A percentile compares a stretch with the other conserved stretches of the same genome.
Evolutionary conservation across 2,329 filamentous ascomycete species (phyloP).

Genomic region (Purpureocillium takamizusanense): DNA sequence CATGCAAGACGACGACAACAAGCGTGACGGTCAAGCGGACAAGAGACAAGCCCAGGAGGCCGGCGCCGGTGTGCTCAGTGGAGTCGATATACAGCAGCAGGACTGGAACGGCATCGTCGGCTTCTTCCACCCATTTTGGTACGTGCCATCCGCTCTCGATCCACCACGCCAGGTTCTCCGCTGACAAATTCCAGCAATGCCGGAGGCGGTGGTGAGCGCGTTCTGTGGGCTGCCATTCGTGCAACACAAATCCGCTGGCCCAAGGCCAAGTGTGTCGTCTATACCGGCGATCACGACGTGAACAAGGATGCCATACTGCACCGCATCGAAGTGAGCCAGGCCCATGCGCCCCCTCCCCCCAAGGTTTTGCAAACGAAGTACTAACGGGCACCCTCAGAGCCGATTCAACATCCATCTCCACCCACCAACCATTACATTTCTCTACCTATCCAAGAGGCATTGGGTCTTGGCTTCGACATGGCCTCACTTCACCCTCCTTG

Average conservation of each 20-base stretch:
- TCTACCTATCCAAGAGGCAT: slow-evolving; percentile 81
- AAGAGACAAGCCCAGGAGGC: slow-evolving; percentile 39
- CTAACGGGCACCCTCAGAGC: slow-evolving; percentile 36
- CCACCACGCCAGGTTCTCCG: not conserved
- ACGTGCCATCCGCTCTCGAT: slow-evolving; percentile 20
- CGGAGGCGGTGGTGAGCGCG: slow-evolving; percentile 88
- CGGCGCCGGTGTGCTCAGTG: slow-evolving; percentile 41
- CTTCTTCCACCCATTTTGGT: slow-evolving; percentile 98
- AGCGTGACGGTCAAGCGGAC: slow-evolving; percentile 29
- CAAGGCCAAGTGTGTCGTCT: slow-evolving; percentile 80
- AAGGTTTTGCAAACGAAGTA: not conserved
- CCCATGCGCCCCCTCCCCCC: not conserved
- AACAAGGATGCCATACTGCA: slow-evolving; percentile 71
- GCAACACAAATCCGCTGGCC: slow-evolving; percentile 87
- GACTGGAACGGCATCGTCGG: slow-evolving; percentile 81
- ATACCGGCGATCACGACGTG: slow-evolving; percentile 89
- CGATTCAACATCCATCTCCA: slow-evolving; percentile 91
- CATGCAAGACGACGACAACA: slow-evolving; percentile 36
- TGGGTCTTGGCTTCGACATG: slow-evolving; percentile 83
- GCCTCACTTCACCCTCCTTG: slow-evolving; percentile 84
- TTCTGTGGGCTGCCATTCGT: slow-evolving; percentile 90
- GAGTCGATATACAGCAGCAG: slow-evolving; percentile 29
- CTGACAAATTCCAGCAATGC: slow-evolving; percentile 58
- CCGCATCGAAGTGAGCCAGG: slow-evolving; percentile 55
- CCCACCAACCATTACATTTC: slow-evolving; percentile 71